Percentiles rank a stretch among this genome's conserved stretches.
These are phyloP conservation scores for Geosmithia morbida DNA, from an alignment of 2,329 filamentous ascomycete genomes.

Conservation along the genomic window DNA sequence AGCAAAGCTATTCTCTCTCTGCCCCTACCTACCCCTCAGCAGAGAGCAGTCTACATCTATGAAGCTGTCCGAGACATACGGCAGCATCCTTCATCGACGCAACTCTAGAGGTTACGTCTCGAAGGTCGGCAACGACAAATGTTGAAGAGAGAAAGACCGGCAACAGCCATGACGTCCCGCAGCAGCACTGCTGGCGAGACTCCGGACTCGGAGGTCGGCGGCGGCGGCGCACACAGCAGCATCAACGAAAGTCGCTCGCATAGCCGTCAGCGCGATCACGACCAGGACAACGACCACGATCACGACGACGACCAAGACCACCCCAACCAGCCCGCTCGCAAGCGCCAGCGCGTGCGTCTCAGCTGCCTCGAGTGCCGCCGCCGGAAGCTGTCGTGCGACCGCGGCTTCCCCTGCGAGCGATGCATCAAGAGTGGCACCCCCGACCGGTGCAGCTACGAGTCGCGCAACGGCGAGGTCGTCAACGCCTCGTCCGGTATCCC, in stretches of 20 bases:
- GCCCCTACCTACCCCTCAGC: neutral
- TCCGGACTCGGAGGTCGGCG: slow-evolving; percentile 20
- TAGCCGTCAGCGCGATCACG: neutral
- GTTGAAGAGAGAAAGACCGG: neutral
- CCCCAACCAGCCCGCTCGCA: slow-evolving; percentile 25
- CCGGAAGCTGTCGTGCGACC: slow-evolving; percentile 46
- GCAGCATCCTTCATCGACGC: neutral
- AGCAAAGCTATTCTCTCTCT: neutral
- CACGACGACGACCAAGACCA: slow-evolving; percentile 15
- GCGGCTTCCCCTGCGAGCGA: slow-evolving; percentile 45
- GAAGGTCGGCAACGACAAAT: neutral
- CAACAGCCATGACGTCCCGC: slow-evolving; percentile 7
- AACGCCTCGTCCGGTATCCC: slow-evolving; percentile 29
- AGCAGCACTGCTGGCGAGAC: slow-evolving; percentile 13
- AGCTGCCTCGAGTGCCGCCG: slow-evolving; percentile 47
- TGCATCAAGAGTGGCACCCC: slow-evolving; percentile 48
- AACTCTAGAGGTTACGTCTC: neutral
- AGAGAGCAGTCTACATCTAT: neutral
- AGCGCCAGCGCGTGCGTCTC: slow-evolving; percentile 43
- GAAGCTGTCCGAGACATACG: neutral
- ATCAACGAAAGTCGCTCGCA: neutral
- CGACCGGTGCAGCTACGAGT: slow-evolving; percentile 45
- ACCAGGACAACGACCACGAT: slow-evolving; percentile 5
- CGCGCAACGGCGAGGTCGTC: slow-evolving; percentile 35
- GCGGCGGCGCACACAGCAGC: neutral